A percentile compares a stretch with the other conserved stretches of the same genome.
phyloP scores from a whole-genome alignment of 306 rosid species.

The Quercus mongolica region DNA sequence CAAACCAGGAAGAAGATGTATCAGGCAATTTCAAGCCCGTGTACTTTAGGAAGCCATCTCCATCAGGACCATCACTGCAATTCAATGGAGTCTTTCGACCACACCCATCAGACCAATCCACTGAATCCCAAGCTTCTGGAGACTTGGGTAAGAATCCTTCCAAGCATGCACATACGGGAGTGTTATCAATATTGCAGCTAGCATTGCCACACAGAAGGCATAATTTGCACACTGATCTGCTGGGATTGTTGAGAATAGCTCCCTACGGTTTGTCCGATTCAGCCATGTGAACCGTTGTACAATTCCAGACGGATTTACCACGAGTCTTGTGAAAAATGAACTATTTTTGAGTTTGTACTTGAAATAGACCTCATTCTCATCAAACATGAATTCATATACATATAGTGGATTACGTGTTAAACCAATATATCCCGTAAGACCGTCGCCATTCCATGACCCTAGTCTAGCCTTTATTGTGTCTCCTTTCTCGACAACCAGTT shows the following conservation, averaged over 20 bases:
- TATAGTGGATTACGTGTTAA: neutral
- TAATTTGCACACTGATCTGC: conserved; percentile 24
- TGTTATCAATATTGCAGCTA: neutral
- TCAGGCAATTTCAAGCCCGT: conserved; percentile 21
- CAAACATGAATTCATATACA: conserved; percentile 1
- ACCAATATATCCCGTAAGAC: neutral
- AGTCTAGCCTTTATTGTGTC: no score
- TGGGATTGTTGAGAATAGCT: neutral
- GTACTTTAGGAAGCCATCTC: conserved; percentile 11
- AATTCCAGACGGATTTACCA: neutral
- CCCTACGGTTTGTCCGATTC: conserved; percentile 12
- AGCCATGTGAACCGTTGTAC: conserved; percentile 24
- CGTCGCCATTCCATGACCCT: conserved; percentile 29
- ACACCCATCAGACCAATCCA: conserved; percentile 24
- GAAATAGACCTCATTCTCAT: conserved; percentile 8
- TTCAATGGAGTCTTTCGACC: conserved; percentile 6
- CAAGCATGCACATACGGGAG: conserved; percentile 22
- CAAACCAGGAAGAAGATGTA: conserved; percentile 32
- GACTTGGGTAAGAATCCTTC: conserved; percentile 12
- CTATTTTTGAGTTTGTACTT: neutral
- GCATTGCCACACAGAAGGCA: conserved; percentile 18
- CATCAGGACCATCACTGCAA: neutral
- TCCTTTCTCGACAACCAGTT: neutral
- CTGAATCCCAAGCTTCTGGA: neutral
- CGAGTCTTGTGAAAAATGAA: conserved; percentile 4